A percentile compares a stretch with the other conserved stretches of the same genome.
Evolutionary conservation across 139 green algal species (phyloP).

Genomic region (Spirogloea muscicola): DNA sequence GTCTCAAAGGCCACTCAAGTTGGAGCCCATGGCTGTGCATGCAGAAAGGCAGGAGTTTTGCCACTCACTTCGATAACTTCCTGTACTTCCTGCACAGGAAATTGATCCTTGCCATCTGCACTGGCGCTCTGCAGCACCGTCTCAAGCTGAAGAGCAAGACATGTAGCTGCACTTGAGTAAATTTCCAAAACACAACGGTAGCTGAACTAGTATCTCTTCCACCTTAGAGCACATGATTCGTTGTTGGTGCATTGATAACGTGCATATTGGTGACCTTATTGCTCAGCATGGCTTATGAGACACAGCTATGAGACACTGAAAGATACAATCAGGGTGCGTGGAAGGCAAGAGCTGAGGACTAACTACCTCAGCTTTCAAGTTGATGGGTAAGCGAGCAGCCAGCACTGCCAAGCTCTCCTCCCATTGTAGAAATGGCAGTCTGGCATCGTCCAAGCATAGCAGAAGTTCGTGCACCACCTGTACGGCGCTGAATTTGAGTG

Average conservation of each 20-base stretch:
- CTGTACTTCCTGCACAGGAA: background rate
- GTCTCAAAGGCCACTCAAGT: background rate
- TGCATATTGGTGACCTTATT: too few species aligned
- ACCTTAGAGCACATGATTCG: too few species aligned
- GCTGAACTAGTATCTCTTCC: too few species aligned
- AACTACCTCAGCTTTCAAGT: slow-evolving; percentile 24
- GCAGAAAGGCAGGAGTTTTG: too few species aligned
- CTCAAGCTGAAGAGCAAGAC: too few species aligned
- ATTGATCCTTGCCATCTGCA: background rate
- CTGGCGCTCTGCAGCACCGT: background rate
- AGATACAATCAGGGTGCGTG: background rate
- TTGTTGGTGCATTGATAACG: too few species aligned
- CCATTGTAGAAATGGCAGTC: slow-evolving; percentile 79
- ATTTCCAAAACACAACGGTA: too few species aligned
- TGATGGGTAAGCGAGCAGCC: slow-evolving; percentile 60
- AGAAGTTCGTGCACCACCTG: slow-evolving; percentile 66
- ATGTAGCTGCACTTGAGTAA: too few species aligned
- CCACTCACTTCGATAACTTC: background rate
- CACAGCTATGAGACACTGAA: too few species aligned
- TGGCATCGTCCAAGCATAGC: slow-evolving; percentile 65
- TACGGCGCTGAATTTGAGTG: too few species aligned
- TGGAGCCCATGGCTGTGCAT: too few species aligned
- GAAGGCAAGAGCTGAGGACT: background rate
- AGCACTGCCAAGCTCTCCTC: slow-evolving; percentile 68
- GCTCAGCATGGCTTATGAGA: too few species aligned